A percentile compares a stretch with the other conserved stretches of the same genome.
Evolutionary conservation across 2,329 filamentous ascomycete species (phyloP).

Genomic region (Talaromyces sp.): DNA sequence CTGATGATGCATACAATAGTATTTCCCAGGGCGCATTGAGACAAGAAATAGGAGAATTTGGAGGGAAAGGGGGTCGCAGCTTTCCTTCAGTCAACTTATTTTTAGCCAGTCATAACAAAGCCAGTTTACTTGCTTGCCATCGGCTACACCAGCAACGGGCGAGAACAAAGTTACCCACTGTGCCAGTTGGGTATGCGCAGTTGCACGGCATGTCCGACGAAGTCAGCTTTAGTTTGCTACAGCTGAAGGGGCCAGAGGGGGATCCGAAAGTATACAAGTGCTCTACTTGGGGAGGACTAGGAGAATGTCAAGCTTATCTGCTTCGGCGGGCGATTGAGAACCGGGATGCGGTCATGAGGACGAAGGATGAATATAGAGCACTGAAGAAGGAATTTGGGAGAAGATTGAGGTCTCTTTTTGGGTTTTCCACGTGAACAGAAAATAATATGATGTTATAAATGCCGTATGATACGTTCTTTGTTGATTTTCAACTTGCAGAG

Average conservation of each 20-base stretch:
- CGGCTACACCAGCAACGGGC: conserved; percentile 44
- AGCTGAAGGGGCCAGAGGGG: conserved; percentile 29
- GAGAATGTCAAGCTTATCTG: conserved; percentile 76
- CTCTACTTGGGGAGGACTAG: conserved; percentile 52
- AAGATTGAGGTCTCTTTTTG: background rate
- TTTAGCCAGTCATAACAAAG: conserved; percentile 76
- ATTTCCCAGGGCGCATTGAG: conserved; percentile 64
- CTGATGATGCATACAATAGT: conserved; percentile 66
- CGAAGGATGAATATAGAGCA: conserved; percentile 36
- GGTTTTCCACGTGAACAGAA: background rate
- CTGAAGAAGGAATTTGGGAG: conserved; percentile 2
- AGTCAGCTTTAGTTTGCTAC: conserved; percentile 50
- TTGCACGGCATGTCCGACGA: conserved; percentile 59
- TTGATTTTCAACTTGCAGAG: too few species aligned
- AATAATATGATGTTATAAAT: background rate
- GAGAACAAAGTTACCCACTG: conserved; percentile 33
- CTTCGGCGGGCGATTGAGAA: conserved; percentile 55
- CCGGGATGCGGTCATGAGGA: conserved; percentile 52
- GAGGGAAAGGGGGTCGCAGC: conserved; percentile 2
- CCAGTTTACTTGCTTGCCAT: conserved; percentile 57
- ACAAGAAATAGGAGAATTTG: conserved; percentile 24
- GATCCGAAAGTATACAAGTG: conserved; percentile 50
- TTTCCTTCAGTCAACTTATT: conserved; percentile 62
- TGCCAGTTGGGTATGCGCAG: conserved; percentile 51
- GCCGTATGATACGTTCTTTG: background rate